Base-by-base conservation (phyloP, 768 basidiomycete species). In the Pleurotus giganteus region DNA sequence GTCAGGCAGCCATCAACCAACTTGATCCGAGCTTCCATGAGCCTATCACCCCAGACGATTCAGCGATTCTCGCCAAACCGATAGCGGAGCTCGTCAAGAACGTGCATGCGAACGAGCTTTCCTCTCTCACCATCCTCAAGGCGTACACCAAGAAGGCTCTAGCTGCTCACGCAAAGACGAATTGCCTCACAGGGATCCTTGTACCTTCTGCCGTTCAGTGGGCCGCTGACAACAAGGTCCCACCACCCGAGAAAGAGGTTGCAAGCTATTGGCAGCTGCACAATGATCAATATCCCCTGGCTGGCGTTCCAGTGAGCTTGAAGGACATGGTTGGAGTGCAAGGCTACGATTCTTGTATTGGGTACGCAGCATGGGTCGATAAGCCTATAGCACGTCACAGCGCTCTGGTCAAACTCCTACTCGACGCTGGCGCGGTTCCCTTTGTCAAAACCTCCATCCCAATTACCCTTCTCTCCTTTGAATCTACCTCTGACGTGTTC, bases 381-480 rank as follows among this genome's bases (percentile, higher is more conserved):
- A 72, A 72, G 45, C 80, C 83, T 9, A 61, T 72, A 34, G 39
- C 71, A 24, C 69, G 72, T 32, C 79, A 86, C 50, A 76, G 81
- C 3, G 72, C 79, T 2, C 58, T 84, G 5, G 75, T 84, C 19
- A 71, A 72, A 43, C 75, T 86, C 28, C 69, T 85, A 4, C 78
- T 72, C 23, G 76, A 79, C 55, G 84, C 85, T 1, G 86, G 86
- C 29, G 86, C 86, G 0, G 71, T 88, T 29, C 80, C 84, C 12
- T 85, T 78, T 57, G 82, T 82, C 57, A 88, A 88, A 66, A 88
- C 86, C n/a, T 83, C 82, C 43, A 66, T 83, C 5, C 85, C 84
- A 0, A 73, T 76, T 46, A 84, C 80, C 0, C 75, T 85, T 29
- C 70, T 85, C 46, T 80, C 81, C n/a, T 79, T 81, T 47, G 84